Percentiles rank a stretch among this genome's conserved stretches.
phyloP scores from a whole-genome alignment of 129 eudicot genomes.

The Escallonia herrerae region DNA sequence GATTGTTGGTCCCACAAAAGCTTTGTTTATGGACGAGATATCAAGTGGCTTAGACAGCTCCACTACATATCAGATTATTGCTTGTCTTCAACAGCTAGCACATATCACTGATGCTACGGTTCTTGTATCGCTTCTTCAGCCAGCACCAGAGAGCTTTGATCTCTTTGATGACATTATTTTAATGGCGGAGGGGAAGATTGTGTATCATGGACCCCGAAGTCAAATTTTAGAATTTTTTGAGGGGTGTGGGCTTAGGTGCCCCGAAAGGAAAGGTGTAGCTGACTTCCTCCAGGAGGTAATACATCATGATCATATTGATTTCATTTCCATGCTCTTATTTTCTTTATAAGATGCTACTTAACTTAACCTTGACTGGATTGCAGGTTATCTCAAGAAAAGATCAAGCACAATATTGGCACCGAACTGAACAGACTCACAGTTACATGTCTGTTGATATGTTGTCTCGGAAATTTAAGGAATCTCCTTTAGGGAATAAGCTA shows the following conservation, averaged over 20 bases:
- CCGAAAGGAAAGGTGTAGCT: conserved; percentile 83
- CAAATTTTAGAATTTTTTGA: conserved; percentile 54
- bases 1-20: conserved; percentile 84
- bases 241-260: conserved; percentile 69
- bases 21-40: conserved; percentile 84
- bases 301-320: not conserved
- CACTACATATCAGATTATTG: conserved; percentile 75
- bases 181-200: conserved; percentile 83
- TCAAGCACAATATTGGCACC: conserved; percentile 46
- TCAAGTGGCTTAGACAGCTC: conserved; percentile 93
- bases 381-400: conserved; percentile 48
- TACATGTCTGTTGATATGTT: conserved; percentile 31
- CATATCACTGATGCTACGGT: conserved; percentile 73
- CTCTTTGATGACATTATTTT: conserved; percentile 81
- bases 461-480: conserved; percentile 39
- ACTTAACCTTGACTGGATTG: conserved; percentile 1
- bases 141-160: conserved; percentile 80
- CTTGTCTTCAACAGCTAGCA: conserved; percentile 69
- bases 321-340: not conserved
- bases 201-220: conserved; percentile 65
- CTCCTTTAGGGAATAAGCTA: conserved; percentile 27
- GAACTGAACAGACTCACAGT: conserved; percentile 16
- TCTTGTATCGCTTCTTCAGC: conserved; percentile 86
- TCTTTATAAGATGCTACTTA: not conserved
- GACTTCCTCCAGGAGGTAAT: conserved; percentile 95